Evolutionary conservation across 108 stramenopile species (phyloP).

Genomic region (Pseudonitzschia delicatissima): DNA sequence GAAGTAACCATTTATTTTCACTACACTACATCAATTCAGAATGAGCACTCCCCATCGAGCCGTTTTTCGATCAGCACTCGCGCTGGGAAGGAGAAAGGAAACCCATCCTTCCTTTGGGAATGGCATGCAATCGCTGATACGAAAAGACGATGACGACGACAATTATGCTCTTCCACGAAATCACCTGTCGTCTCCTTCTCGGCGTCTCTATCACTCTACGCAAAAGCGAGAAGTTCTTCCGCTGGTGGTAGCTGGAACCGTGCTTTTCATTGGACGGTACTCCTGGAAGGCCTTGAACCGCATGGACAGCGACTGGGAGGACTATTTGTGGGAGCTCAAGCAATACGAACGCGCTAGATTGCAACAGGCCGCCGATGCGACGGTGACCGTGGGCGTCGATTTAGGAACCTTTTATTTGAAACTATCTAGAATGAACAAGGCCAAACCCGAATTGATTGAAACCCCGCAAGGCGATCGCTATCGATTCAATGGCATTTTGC

Average conservation of each 20-base stretch:
- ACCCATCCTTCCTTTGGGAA: not conserved
- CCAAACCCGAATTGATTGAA: slow-evolving; percentile 38
- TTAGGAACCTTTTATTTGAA: slow-evolving; percentile 63
- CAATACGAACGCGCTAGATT: slow-evolving; percentile 49
- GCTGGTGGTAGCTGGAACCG: slow-evolving; percentile 45
- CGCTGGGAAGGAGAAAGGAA: not conserved
- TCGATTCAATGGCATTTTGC: slow-evolving; percentile 45
- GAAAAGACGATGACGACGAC: not conserved
- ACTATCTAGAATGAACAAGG: slow-evolving; percentile 30
- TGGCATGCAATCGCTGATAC: not conserved
- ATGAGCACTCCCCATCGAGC: not conserved
- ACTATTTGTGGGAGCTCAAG: slow-evolving; percentile 66
- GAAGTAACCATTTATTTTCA: too few relatives aligned
- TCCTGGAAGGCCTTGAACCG: slow-evolving; percentile 63
- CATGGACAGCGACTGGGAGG: slow-evolving; percentile 82
- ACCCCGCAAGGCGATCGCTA: slow-evolving; percentile 66
- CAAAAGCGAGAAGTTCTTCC: slow-evolving; percentile 61
- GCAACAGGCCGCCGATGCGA: slow-evolving; percentile 16
- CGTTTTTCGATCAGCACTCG: not conserved
- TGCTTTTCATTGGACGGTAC: slow-evolving; percentile 47
- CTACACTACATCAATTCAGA: too few relatives aligned
- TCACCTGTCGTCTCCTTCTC: not conserved
- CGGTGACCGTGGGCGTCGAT: slow-evolving; percentile 69
- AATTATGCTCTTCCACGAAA: not conserved
- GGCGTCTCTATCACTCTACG: slow-evolving; percentile 62